Conservation (phyloP, 1,284 basidiomycete species). For the Gomphus bonarii region DNA sequence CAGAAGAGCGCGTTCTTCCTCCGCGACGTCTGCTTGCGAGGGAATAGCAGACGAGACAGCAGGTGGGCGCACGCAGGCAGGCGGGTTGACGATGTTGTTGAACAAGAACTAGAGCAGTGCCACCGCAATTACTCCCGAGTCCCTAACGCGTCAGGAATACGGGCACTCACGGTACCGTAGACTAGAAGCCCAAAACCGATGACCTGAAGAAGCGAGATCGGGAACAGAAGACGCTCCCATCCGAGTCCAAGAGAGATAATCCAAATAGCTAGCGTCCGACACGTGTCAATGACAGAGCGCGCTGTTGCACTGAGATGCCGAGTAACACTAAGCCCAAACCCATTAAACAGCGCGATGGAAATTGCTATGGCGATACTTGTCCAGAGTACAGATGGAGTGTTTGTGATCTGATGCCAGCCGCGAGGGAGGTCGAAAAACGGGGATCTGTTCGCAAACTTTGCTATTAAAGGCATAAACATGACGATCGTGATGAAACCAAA, state of each 20-base stretch:
- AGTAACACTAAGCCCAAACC: conserved; percentile 89
- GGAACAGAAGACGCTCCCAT: conserved; percentile 85
- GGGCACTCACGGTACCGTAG: conserved; percentile 52
- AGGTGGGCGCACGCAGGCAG: conserved; percentile 41
- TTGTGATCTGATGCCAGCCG: conserved; percentile 84
- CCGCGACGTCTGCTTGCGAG: conserved; percentile 14
- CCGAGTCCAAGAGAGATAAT: conserved; percentile 77
- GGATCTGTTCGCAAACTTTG: conserved; percentile 47
- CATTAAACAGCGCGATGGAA: conserved; percentile 93
- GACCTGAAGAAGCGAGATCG: conserved; percentile 80
- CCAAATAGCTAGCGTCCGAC: conserved; percentile 91
- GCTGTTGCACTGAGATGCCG: conserved; percentile 84
- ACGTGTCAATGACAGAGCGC: conserved; percentile 88
- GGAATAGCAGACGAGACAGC: conserved; percentile 23
- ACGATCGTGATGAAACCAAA: conserved; percentile 81
- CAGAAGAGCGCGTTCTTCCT: conserved; percentile 33
- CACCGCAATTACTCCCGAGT: conserved; percentile 3
- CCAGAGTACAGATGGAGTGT: conserved; percentile 69
- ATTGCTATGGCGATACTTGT: conserved; percentile 72
- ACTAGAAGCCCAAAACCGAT: conserved; percentile 86
- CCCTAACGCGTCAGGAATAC: conserved; percentile 7
- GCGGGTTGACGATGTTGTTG: conserved; percentile 60
- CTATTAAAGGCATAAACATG: conserved; percentile 63
- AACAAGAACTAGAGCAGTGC: conserved; percentile 67
- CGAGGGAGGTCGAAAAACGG: conserved; percentile 88